phyloP scores from a whole-genome alignment of 2,329 filamentous ascomycete genomes.

The Fusarium concolor region DNA sequence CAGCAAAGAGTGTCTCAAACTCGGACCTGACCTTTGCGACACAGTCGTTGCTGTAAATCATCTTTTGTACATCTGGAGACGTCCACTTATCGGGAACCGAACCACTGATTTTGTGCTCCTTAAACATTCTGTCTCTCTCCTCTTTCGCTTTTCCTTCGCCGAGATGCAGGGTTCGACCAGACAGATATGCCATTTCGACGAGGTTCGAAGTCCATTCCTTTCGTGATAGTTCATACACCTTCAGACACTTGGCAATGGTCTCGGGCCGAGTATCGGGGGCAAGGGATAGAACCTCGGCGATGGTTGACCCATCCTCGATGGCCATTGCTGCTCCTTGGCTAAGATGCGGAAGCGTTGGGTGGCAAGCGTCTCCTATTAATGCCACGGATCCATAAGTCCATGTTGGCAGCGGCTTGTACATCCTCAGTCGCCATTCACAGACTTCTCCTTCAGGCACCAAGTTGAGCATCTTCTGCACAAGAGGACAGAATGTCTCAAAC shows the following conservation, averaged over 20 bases:
- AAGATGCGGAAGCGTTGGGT: slow-evolving; percentile 75
- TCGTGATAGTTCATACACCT: slow-evolving; percentile 43
- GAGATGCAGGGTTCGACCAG: slow-evolving; percentile 66
- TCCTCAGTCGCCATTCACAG: slow-evolving; percentile 73
- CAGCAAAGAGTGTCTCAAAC: slow-evolving; percentile 40
- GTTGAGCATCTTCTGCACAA: slow-evolving; percentile 69
- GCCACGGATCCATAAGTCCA: slow-evolving; percentile 69
- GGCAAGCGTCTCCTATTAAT: slow-evolving; percentile 73
- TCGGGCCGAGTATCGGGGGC: slow-evolving; percentile 40
- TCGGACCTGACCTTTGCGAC: slow-evolving; percentile 56
- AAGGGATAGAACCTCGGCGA: slow-evolving; percentile 40
- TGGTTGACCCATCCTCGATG: slow-evolving; percentile 70
- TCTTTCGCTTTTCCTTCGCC: slow-evolving; percentile 69
- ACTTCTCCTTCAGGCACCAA: slow-evolving; percentile 73
- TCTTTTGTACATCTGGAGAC: slow-evolving; percentile 74
- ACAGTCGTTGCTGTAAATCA: slow-evolving; percentile 74
- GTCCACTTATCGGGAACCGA: slow-evolving; percentile 76
- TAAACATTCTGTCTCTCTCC: slow-evolving; percentile 68
- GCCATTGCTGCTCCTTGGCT: slow-evolving; percentile 76
- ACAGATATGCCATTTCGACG: slow-evolving; percentile 43
- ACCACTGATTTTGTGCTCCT: slow-evolving; percentile 61
- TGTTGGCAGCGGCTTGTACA: slow-evolving; percentile 70
- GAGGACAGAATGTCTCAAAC: slow-evolving; percentile 70
- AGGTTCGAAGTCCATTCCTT: slow-evolving; percentile 46
- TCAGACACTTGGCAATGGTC: slow-evolving; percentile 43